Percentiles rank a stretch among this genome's conserved stretches.
These are phyloP conservation scores for Xylariaceae sp. DNA, from an alignment of 2,329 filamentous ascomycete species.

Conservation along the genomic window DNA sequence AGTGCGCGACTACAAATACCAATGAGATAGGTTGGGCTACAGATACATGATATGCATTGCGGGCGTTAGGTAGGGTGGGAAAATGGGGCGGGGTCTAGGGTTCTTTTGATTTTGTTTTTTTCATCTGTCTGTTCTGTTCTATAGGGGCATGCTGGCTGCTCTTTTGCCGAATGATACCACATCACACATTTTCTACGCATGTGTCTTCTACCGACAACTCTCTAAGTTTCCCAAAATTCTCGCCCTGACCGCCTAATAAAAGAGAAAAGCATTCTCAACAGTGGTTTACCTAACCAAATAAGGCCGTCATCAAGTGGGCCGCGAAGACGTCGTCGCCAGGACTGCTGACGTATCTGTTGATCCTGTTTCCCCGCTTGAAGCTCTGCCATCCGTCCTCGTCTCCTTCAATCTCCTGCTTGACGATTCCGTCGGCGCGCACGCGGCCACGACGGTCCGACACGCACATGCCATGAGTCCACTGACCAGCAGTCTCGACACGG, in stretches of 20 bases:
- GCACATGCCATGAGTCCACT: slow-evolving; percentile 93
- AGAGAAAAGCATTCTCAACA: too few relatives aligned
- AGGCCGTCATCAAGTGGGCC: slow-evolving; percentile 55
- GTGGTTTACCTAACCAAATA: slow-evolving; percentile 51
- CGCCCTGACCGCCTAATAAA: too few relatives aligned
- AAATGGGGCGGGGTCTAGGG: too few relatives aligned
- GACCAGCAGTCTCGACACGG: slow-evolving; percentile 79
- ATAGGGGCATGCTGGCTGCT: slow-evolving; percentile 31
- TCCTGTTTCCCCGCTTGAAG: slow-evolving; percentile 66
- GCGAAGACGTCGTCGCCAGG: slow-evolving; percentile 66
- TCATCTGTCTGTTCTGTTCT: slow-evolving; percentile 1
- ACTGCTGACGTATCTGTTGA: slow-evolving; percentile 65
- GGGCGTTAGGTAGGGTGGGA: slow-evolving; percentile 25
- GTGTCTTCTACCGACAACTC: slow-evolving; percentile 12
- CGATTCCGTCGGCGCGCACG: slow-evolving; percentile 47
- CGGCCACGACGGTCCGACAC: slow-evolving; percentile 68
- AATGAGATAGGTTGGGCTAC: neutral
- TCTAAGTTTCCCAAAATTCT: too few relatives aligned
- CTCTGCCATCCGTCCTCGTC: slow-evolving; percentile 77
- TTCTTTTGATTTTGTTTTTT: too few relatives aligned
- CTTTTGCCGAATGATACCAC: slow-evolving; percentile 32
- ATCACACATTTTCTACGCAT: slow-evolving; percentile 16
- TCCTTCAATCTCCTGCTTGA: slow-evolving; percentile 52
- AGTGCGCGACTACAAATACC: neutral
- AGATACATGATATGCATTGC: slow-evolving; percentile 24